These are phyloP conservation scores for Linum trigynum DNA, from an alignment of 345 rosid species.

Conservation along the genomic window DNA sequence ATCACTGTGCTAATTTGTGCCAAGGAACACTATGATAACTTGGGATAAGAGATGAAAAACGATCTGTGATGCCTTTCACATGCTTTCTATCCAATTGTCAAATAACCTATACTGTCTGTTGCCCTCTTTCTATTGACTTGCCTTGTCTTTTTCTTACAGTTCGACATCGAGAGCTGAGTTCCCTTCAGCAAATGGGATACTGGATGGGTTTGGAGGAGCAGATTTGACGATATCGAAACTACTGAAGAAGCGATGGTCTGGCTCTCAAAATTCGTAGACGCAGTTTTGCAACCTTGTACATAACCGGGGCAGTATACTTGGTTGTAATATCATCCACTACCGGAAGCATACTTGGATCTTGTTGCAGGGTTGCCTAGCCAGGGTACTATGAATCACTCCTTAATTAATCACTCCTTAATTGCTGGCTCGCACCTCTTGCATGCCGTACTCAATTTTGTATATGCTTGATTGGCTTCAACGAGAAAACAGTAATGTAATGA, in stretches of 20 bases:
- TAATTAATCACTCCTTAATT: too few relatives aligned
- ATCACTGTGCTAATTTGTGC: too few relatives aligned
- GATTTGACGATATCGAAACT: conserved; percentile 63
- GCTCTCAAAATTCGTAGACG: background rate
- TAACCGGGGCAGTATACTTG: background rate
- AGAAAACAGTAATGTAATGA: too few relatives aligned
- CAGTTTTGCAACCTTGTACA: background rate
- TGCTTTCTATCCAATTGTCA: too few relatives aligned
- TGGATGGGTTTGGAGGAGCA: conserved; percentile 97
- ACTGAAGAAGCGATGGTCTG: conserved; percentile 26
- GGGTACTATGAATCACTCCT: too few relatives aligned
- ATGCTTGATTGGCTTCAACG: too few relatives aligned
- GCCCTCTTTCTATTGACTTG: background rate
- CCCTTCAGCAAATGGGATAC: conserved; percentile 61
- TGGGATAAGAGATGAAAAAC: too few relatives aligned
- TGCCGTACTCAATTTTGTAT: too few relatives aligned
- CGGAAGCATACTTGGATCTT: background rate
- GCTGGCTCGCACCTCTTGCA: too few relatives aligned
- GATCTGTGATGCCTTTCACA: too few relatives aligned
- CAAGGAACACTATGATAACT: too few relatives aligned
- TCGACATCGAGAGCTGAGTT: conserved; percentile 77
- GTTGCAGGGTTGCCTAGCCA: too few relatives aligned
- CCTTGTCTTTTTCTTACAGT: conserved; percentile 20
- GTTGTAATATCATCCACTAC: background rate
- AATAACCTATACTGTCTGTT: background rate